Evolutionary conservation across 805 yeast species (phyloP).

Genomic region (Gaillardinia entomophila): DNA sequence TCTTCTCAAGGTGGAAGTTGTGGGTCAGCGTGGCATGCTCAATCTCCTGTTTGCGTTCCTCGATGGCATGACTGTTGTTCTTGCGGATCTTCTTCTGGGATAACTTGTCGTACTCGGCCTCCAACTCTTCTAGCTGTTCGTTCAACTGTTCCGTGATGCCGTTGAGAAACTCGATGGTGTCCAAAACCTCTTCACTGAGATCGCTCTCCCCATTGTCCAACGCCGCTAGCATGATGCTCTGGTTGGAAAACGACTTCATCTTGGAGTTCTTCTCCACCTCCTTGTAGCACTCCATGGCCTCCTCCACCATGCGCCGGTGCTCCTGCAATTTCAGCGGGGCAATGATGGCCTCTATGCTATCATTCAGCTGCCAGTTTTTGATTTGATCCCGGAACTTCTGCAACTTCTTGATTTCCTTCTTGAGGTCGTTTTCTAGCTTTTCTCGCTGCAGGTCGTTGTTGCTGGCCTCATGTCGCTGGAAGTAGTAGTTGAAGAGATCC

Average conservation of each 20-base stretch:
- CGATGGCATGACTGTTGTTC: conserved; percentile 28
- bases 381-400: conserved; percentile 43
- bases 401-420: conserved; percentile 40
- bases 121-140: conserved; percentile 30
- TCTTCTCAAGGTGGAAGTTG: conserved; percentile 32
- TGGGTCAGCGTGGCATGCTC: conserved; percentile 24
- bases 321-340: conserved; percentile 26
- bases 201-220: conserved; percentile 21
- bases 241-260: conserved; percentile 40
- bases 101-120: conserved; percentile 36
- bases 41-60: conserved; percentile 37
- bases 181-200: conserved; percentile 28
- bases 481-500: conserved; percentile 40
- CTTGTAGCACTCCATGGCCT: conserved; percentile 41
- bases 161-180: conserved; percentile 27
- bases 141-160: conserved; percentile 23
- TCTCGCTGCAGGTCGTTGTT: conserved; percentile 37
- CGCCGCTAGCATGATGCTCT: conserved; percentile 40
- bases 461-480: conserved; percentile 34
- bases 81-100: conserved; percentile 33
- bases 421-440: conserved; percentile 38
- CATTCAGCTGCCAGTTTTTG: conserved; percentile 38
- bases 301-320: conserved; percentile 35
- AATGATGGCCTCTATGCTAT: conserved; percentile 14
- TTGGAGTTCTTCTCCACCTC: conserved; percentile 39